Conservation (phyloP, 345 rosid species). For the Lepidium aucheri region DNA sequence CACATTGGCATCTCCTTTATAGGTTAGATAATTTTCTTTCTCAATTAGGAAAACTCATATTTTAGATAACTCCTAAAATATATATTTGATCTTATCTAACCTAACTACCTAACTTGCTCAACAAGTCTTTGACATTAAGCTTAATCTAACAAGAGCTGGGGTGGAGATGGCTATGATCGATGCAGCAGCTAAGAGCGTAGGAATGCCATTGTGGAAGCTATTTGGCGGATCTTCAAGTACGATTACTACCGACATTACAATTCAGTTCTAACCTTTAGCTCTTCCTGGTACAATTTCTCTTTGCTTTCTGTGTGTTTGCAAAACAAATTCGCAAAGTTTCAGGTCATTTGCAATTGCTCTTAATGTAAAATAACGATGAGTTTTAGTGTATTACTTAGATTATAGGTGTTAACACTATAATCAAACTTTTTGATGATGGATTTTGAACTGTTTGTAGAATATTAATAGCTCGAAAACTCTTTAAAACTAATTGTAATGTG, state of each 20-base stretch:
- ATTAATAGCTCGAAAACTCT: background rate
- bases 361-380: background rate
- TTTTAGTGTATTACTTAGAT: background rate
- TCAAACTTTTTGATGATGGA: background rate
- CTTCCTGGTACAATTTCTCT: constrained; percentile 12
- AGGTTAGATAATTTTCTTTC: too few relatives aligned
- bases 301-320: background rate
- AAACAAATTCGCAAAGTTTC: background rate
- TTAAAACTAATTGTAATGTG: too few relatives aligned
- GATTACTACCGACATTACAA: constrained; percentile 82
- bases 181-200: constrained; percentile 70
- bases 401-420: background rate
- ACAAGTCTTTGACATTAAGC: too few relatives aligned
- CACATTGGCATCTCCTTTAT: too few relatives aligned
- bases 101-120: too few relatives aligned
- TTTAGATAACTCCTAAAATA: too few relatives aligned
- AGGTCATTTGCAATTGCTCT: background rate
- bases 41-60: too few relatives aligned
- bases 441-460: background rate
- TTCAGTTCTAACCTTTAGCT: constrained; percentile 34
- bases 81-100: too few relatives aligned
- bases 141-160: too few relatives aligned
- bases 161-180: constrained; percentile 92
- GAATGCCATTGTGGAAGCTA: constrained; percentile 67
- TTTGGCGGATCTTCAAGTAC: constrained; percentile 74